These are phyloP conservation scores for Mycena belliarum DNA, from an alignment of 768 basidiomycete species.

Conservation along the genomic window DNA sequence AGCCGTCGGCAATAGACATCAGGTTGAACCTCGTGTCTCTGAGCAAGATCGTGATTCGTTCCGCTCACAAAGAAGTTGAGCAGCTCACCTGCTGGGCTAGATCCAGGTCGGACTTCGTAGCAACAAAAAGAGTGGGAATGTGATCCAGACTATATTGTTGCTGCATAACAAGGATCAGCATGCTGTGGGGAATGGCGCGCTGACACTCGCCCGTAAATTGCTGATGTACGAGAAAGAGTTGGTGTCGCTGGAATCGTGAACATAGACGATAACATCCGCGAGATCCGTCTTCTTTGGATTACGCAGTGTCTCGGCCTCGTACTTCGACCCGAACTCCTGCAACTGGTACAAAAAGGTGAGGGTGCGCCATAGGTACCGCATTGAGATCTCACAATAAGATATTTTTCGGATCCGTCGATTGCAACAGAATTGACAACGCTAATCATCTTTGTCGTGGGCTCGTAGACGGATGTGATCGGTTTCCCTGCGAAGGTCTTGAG, in stretches of 20 bases:
- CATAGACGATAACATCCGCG: constrained; percentile 93
- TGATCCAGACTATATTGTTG: constrained; percentile 97
- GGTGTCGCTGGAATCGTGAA: constrained; percentile 96
- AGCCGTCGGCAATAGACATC: constrained; percentile 93
- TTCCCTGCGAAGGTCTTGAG: constrained; percentile 86
- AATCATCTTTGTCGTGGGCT: constrained; percentile 87
- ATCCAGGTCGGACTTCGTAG: constrained; percentile 98
- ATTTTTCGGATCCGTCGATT: constrained; percentile 93
- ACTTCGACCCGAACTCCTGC: constrained; percentile 96
- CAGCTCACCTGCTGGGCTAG: constrained; percentile 83
- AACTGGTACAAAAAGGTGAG: constrained; percentile 48
- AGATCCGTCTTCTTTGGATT: constrained; percentile 89
- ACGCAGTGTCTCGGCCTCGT: constrained; percentile 87
- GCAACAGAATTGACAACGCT: constrained; percentile 95
- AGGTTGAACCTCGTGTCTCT: constrained; percentile 98
- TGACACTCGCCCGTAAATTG: constrained; percentile 74
- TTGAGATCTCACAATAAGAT: constrained; percentile 77
- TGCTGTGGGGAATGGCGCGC: neutral
- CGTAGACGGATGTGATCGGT: constrained; percentile 70
- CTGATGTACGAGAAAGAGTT: constrained; percentile 99
- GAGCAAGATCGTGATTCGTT: constrained; percentile 9
- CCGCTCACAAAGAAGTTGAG: neutral
- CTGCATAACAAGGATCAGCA: constrained; percentile 43
- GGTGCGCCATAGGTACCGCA: neutral
- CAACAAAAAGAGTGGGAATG: constrained; percentile 94